Evolutionary conservation across 106 monocot genomes (phyloP), one percentile per base, ranked within the genome.

Genomic region (Acorus gramineus): DNA sequence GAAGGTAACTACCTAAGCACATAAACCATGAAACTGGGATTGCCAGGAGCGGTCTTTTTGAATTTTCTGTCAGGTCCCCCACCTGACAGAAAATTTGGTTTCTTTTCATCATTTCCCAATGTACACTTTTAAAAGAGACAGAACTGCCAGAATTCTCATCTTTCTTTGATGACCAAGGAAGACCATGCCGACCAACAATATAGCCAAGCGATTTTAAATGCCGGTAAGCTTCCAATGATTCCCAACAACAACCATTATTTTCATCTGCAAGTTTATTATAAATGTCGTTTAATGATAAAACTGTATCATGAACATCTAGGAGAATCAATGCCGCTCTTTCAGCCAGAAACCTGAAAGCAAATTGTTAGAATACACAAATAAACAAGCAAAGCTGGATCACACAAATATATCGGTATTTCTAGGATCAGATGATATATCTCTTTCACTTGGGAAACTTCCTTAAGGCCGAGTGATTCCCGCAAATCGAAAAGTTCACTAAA

Each of bases 51-150:
- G 52, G 88, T 68, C 79, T 98, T 98, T 61, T 54, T 85, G 54
- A 98, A 98, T 62, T 79, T 81, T 76, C 92, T 92, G 55, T 96
- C 80, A 14, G 95, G 90, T 12, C 90, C 80, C 14, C 90, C 80
- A 70, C 85, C 79, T n/a, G n/a, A n/a, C n/a, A n/a, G n/a, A 85
- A 84, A 98, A 52, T 53, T 63, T 13, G 61, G 77, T 55, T 77
- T 75, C 14, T 7, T 55, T 48, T 28, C 63, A 76, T 65, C 66
- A 13, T n/a, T 48, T 0, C 60, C 76, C 51, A 43, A 54, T 28
- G 10, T 66, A 28, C 10, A 10, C 2, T 49, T 8, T 0, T n/a
- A n/a, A n/a, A 4, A 53, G 53, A 61, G 62, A 42, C 7, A 14
- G 47, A 61, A 48, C 3, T 14, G 65, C 50, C 42, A 14, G 28